Evolutionary conservation across 1,284 basidiomycete genomes (phyloP).

Genomic region (Trichosporon ovoides): DNA sequence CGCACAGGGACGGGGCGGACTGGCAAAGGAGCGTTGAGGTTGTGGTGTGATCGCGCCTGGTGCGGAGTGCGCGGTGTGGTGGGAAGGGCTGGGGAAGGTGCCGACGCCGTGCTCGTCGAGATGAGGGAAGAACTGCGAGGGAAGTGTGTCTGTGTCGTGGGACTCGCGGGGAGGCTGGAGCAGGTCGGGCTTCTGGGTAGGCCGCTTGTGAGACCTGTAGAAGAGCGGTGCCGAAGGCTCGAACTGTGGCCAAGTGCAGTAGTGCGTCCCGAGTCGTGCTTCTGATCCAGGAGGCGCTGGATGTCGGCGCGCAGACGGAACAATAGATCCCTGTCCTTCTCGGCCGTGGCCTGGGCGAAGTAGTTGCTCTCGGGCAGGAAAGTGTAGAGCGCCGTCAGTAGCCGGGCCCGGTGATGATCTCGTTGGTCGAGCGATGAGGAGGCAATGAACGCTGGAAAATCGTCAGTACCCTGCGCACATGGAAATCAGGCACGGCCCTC

Average conservation of each 20-base stretch:
- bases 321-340: conserved; percentile 43
- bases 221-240: background rate
- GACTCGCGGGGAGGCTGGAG: conserved; percentile 5
- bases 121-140: background rate
- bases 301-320: conserved; percentile 45
- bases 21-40: background rate
- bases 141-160: background rate
- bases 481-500: background rate
- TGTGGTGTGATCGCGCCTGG: background rate
- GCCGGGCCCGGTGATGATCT: background rate
- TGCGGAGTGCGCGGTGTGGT: background rate
- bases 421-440: background rate
- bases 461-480: background rate
- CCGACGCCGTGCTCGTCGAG: background rate
- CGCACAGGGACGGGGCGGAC: background rate
- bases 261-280: background rate
- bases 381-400: conserved; percentile 37
- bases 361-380: conserved; percentile 31
- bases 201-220: background rate
- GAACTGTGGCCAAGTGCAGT: background rate
- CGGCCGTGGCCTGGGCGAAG: conserved; percentile 32
- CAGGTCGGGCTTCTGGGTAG: conserved; percentile 4
- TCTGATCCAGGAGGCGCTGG: conserved; percentile 30
- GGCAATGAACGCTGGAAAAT: conserved; percentile 2
- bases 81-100: background rate